Base-by-base conservation (phyloP, 2,329 filamentous ascomycete species). In the Phyllosticta citribraziliensis region DNA sequence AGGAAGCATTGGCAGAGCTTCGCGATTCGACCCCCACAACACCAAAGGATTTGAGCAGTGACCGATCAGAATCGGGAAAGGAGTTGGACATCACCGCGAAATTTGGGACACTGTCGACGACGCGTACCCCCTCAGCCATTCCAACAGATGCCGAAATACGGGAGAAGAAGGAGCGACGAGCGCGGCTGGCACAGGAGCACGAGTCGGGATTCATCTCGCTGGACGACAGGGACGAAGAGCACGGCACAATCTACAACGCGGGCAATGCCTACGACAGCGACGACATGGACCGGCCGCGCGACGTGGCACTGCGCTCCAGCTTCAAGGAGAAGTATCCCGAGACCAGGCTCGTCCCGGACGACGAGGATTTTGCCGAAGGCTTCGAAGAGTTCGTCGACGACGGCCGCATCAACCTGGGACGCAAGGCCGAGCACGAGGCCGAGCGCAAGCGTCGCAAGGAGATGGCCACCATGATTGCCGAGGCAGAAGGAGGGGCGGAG, bases 331-430 rank as follows among this genome's bases (percentile, higher is more conserved):
- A 88, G 65, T 82, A 84, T 35, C 82, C 70, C 3, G 77, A 91
- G 64, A 88, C 88, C 5, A 83, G 93, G 1, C 81, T 97, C 1
- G 82, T 91, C 5, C 83, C 82, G 52, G 91, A 97, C 35, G 93
- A 97, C 67, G 93, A 97, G 70, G 91, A 97, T 69, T 82, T 97
- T 0, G 89, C 89, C 47, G 94, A 97, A 75, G 92, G 91, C 0
- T 97, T 96, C 67, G 93, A 97, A 63, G 88, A 93, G 60, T 96
- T 89, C 67, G 89, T 94, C 9, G 89, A 94, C 51, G 90, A 96
- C 70, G 91, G 89, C 9, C 84, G 84, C 8, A 83, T 97, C 10
- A 84, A 89, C 1, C 79, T 97, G 0, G 90, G 91, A 35, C 85
- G 82, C 64, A 89, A 88, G 63, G 91, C 91, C 0, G 89, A 94